Conservation (phyloP, 805 yeast species). For the Nakazawaea anatomiae region DNA sequence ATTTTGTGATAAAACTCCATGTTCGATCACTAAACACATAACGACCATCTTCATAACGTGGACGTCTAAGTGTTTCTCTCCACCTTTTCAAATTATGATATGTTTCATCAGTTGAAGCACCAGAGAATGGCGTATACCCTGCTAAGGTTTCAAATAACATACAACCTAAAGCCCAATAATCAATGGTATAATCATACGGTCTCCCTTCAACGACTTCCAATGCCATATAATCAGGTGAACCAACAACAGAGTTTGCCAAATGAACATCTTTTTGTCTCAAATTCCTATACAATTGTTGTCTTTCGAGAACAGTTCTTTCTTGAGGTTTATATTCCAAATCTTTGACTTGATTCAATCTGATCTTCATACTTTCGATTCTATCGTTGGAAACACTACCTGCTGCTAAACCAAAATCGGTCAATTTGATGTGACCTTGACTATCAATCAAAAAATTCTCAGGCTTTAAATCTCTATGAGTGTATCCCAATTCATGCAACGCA, state of each 20-base stretch:
- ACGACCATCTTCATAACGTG: conserved; percentile 86
- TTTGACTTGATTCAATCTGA: conserved; percentile 59
- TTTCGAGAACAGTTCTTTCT: conserved; percentile 74
- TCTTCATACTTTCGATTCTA: conserved; percentile 87
- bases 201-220: conserved; percentile 93
- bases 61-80: conserved; percentile 84
- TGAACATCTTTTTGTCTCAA: conserved; percentile 72
- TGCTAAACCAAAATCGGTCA: conserved; percentile 96
- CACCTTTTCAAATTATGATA: conserved; percentile 90
- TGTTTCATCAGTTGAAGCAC: conserved; percentile 89
- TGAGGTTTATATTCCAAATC: conserved; percentile 64
- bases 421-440: conserved; percentile 83
- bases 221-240: conserved; percentile 99
- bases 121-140: conserved; percentile 97
- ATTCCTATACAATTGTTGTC: conserved; percentile 82
- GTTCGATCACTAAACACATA: conserved; percentile 94
- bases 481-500: conserved; percentile 90
- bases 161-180: conserved; percentile 98
- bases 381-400: conserved; percentile 93
- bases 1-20: conserved; percentile 77
- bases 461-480: conserved; percentile 93
- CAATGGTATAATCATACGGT: conserved; percentile 91
- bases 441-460: conserved; percentile 93
- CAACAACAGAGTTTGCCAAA: conserved; percentile 93
- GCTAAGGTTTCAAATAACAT: conserved; percentile 93